phyloP scores from a whole-genome alignment of 73 alveolate species.

The Uronychia setigera region DNA sequence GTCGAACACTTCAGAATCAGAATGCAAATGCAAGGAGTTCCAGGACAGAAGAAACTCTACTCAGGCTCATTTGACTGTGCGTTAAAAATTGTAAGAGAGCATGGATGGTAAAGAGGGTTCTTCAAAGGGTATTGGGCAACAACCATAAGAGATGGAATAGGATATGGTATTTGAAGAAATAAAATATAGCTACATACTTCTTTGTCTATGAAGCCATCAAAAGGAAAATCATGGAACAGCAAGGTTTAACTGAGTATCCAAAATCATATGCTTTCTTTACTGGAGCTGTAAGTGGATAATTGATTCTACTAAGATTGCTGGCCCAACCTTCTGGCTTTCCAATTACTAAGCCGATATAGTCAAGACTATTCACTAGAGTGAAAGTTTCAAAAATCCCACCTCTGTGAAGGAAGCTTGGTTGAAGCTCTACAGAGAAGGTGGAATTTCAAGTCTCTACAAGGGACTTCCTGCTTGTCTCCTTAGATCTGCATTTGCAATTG shows the following conservation, averaged over 20 bases:
- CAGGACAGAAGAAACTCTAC: background rate
- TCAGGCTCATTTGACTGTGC: conserved; percentile 1
- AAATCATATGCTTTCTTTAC: background rate
- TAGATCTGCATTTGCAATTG: too few species aligned
- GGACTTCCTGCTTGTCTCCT: too few species aligned
- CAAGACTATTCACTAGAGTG: background rate
- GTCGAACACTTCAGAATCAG: background rate
- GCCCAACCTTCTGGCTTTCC: background rate
- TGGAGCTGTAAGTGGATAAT: background rate
- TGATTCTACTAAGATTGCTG: background rate
- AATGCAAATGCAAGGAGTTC: background rate
- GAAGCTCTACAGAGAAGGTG: too few species aligned
- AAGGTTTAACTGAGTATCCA: background rate
- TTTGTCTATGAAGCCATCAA: background rate
- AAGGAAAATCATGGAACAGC: background rate
- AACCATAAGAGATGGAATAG: background rate
- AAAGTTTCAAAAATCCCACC: background rate
- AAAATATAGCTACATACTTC: background rate
- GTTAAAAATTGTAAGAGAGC: background rate
- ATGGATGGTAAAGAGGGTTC: background rate
- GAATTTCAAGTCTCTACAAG: too few species aligned
- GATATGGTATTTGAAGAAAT: background rate
- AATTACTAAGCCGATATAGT: background rate
- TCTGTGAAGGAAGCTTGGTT: too few species aligned
- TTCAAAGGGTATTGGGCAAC: background rate